These are phyloP conservation scores for Amanita fuliginea DNA, from an alignment of 768 basidiomycete genomes.

Conservation along the genomic window DNA sequence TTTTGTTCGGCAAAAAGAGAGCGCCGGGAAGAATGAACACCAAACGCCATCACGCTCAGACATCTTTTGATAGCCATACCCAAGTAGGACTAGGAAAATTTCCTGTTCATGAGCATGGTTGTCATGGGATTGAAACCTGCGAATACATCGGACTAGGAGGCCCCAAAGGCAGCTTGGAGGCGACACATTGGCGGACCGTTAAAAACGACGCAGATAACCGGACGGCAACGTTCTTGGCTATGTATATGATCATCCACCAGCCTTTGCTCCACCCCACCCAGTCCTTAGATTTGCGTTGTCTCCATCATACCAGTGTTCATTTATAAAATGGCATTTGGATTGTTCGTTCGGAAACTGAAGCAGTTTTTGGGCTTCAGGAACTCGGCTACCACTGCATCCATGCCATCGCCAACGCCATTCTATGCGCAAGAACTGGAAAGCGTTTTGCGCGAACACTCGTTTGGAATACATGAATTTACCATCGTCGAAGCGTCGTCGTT, in stretches of 20 bases:
- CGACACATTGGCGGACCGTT: neutral
- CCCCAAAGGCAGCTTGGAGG: neutral
- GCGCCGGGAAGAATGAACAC: too few species aligned
- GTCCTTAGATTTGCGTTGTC: neutral
- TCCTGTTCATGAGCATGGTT: neutral
- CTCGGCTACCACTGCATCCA: slow-evolving; percentile 6
- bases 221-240: neutral
- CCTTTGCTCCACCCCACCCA: too few species aligned
- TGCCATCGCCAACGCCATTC: slow-evolving; percentile 20
- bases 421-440: slow-evolving; percentile 39
- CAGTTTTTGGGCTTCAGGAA: neutral
- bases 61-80: neutral
- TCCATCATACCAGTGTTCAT: neutral
- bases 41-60: neutral
- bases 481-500: slow-evolving; percentile 26
- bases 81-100: neutral
- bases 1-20: too few species aligned
- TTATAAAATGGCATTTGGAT: neutral
- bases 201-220: neutral
- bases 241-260: neutral
- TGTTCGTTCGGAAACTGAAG: neutral
- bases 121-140: neutral
- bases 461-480: slow-evolving; percentile 39
- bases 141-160: neutral
- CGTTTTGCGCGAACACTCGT: slow-evolving; percentile 48